These are phyloP conservation scores for Tulasnella sp. DNA, from an alignment of 768 basidiomycete genomes.

Conservation along the genomic window DNA sequence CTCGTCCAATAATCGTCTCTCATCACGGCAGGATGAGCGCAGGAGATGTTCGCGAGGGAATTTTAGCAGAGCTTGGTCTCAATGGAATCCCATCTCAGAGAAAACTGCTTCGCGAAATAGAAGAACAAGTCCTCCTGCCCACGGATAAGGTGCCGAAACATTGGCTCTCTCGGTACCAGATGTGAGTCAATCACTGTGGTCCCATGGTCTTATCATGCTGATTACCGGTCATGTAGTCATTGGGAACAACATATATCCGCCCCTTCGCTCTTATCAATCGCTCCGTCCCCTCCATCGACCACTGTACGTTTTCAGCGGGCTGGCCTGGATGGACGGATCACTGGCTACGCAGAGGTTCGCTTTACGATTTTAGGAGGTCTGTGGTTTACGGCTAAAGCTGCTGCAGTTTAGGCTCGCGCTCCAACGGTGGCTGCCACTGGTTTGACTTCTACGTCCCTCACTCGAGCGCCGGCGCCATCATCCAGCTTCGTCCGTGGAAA, in stretches of 20 bases:
- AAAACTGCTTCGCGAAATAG: conserved; percentile 55
- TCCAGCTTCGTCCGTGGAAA: conserved; percentile 88
- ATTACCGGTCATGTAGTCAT: conserved; percentile 35
- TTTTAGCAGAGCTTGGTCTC: conserved; percentile 50
- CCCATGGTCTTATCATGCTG: neutral
- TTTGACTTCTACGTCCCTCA: conserved; percentile 72
- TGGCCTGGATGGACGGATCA: conserved; percentile 69
- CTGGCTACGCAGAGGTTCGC: conserved; percentile 68
- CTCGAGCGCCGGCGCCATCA: conserved; percentile 69
- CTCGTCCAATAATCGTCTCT: too few species aligned
- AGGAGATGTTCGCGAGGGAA: neutral
- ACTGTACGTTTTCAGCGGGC: conserved; percentile 58
- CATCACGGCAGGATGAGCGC: too few species aligned
- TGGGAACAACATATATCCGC: conserved; percentile 56
- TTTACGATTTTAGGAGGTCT: neutral
- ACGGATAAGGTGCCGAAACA: conserved; percentile 52
- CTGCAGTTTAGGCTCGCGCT: conserved; percentile 40
- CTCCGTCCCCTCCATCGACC: conserved; percentile 67
- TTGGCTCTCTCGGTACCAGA: conserved; percentile 72
- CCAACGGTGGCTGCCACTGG: conserved; percentile 47
- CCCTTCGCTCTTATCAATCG: conserved; percentile 49
- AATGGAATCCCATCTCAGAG: conserved; percentile 45
- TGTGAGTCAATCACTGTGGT: conserved; percentile 42
- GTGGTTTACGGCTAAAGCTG: neutral
- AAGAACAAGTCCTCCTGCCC: conserved; percentile 63